A percentile compares a stretch with the other conserved stretches of the same genome.
Evolutionary conservation across 164 flowering plant genomes (phyloP).

Genomic region (Chloranthus sessilifolius): DNA sequence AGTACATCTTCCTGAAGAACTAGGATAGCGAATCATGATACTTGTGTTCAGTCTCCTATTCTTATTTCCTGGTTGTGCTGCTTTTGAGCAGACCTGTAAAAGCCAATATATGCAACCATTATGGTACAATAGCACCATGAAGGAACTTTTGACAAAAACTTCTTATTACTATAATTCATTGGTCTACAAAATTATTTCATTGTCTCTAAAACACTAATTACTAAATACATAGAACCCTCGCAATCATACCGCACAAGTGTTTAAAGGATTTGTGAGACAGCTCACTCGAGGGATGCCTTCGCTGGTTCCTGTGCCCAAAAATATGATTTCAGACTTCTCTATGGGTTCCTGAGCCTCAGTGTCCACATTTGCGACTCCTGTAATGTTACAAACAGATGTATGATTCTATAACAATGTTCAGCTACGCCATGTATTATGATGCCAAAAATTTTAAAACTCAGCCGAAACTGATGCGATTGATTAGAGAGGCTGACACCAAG

Average conservation of each 20-base stretch:
- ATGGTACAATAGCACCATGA: not conserved
- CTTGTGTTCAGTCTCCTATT: slow-evolving; percentile 90
- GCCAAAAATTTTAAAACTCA: not conserved
- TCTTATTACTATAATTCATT: not conserved
- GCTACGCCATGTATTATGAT: not conserved
- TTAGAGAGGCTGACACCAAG: too few species aligned
- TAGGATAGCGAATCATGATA: slow-evolving; percentile 61
- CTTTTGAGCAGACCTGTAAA: slow-evolving; percentile 79
- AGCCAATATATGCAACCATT: slow-evolving; percentile 5
- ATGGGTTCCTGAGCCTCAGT: slow-evolving; percentile 17
- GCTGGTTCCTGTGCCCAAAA: slow-evolving; percentile 95
- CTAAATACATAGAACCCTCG: not conserved
- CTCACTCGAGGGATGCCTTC: slow-evolving; percentile 99
- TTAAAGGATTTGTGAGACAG: slow-evolving; percentile 86
- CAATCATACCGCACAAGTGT: slow-evolving; percentile 63
- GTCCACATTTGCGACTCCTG: slow-evolving; percentile 35
- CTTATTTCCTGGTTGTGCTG: slow-evolving; percentile 65
- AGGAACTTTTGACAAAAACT: not conserved
- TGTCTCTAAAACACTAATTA: not conserved
- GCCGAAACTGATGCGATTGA: not conserved
- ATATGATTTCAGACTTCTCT: slow-evolving; percentile 69
- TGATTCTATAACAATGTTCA: not conserved
- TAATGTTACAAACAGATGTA: not conserved
- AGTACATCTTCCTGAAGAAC: slow-evolving; percentile 41
- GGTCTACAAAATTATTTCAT: not conserved